Base-by-base conservation (phyloP, 257 asterid species). In the Plantago major region DNA sequence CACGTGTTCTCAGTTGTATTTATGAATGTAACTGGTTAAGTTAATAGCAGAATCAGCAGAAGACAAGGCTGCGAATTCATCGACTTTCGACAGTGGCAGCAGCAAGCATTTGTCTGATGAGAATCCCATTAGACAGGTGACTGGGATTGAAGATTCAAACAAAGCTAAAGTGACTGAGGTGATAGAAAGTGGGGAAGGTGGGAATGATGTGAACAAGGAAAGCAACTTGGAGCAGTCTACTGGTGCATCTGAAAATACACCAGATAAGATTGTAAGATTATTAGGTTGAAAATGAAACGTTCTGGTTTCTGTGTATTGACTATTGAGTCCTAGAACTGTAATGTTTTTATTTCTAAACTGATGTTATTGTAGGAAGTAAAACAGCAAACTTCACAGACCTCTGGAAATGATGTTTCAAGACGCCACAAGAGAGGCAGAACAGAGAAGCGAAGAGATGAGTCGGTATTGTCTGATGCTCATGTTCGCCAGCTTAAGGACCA, bases 401-500 rank as follows among this genome's bases (percentile, higher is more conserved):
- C 80, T 48, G 63, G 78, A 48, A 74, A 75, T 76, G 78, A 42
- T 58, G 70, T 57, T 48, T 65, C 71, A 5, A 69, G 79, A 73
- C 83, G 68, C 64, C 77, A 75, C 55, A 68, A 64, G 62, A 72
- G 70, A 61, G 56, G 62, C 68, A 71, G 66, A 65, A 55, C 40
- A 44, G 79, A 66, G 65, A 82, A 63, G 64, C 87, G 58, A 70
- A 78, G 50, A 19, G 83, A 74, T 28, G 85, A 71, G 71, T 22
- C 58, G n/a, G 67, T 49, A 46, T 54, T 72, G 38, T 79, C 74
- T 4, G 94, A 91, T 76, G 78, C 79, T 58, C 85, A 69, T 44
- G 76, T 88, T 64, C 84, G 83, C 54, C 92, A 81, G 76, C 87
- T 91, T 44, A 88, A 84, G 74, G 96, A 91, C 69, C 96, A 79